Conservation (phyloP, 441 rosid species). For the Jatropha multifida region DNA sequence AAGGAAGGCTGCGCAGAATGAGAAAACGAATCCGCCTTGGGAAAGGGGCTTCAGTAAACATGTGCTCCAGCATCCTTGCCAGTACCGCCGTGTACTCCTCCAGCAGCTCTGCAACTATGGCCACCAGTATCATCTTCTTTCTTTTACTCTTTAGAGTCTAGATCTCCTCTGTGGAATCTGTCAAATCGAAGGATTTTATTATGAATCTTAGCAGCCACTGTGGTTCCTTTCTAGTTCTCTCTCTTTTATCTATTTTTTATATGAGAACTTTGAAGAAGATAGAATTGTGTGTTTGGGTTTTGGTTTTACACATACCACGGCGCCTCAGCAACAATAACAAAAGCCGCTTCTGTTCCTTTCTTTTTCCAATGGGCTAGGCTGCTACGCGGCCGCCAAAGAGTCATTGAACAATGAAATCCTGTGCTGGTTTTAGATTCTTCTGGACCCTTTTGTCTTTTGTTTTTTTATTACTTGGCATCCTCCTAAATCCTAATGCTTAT, state of each 20-base stretch:
- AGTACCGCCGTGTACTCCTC: slow-evolving; percentile 74
- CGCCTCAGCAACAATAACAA: slow-evolving; percentile 8
- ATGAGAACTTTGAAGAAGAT: background rate
- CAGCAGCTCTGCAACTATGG: slow-evolving; percentile 62
- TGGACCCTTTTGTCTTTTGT: too few species aligned
- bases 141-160: background rate
- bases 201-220: too few species aligned
- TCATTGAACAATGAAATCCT: background rate
- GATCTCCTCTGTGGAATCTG: too few species aligned
- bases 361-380: background rate
- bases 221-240: background rate
- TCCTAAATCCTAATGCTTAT: background rate
- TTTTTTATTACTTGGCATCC: background rate
- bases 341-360: background rate
- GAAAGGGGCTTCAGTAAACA: slow-evolving; percentile 62
- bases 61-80: slow-evolving; percentile 56
- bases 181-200: too few species aligned
- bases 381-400: background rate
- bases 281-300: background rate
- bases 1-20: slow-evolving; percentile 67
- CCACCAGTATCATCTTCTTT: slow-evolving; percentile 57
- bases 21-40: slow-evolving; percentile 74
- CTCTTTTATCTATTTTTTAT: background rate
- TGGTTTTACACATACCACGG: background rate
- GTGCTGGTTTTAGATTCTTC: background rate